Base-by-base conservation (phyloP, 371 early-diverging fungal species). In the Mucor mucedo region DNA sequence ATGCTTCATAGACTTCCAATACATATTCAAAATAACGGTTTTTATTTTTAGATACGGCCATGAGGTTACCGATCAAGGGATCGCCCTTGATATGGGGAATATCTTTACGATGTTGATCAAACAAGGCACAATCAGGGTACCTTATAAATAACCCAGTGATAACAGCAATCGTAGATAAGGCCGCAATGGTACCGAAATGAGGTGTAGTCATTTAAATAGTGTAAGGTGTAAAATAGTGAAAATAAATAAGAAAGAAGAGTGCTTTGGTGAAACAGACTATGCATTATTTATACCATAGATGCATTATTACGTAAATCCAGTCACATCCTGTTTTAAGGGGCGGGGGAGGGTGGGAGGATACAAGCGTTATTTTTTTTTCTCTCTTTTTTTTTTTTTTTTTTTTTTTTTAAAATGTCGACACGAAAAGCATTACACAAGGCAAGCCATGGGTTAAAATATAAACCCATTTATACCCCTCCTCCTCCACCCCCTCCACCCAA, bases 111-210 rank as follows among this genome's bases (percentile, higher is more conserved):
- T 71, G 63, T 47, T 76, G 66, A 49, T 70, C 63, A 49, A 75
- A 75, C 9, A 68, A 47, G 13, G 72, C 71, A 8, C 76, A 70
- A 38, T 78, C 76, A 30, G 56, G 64, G 21, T 78, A 78, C 45
- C 71, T 76, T 8, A 47, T 27, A 9, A 47, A 10, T 65, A 29
- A 2, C 70, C 74, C 14, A 76, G 58, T 3, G 65, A n/a, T 32
- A 63, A 8, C 47, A 47, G 47, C 21, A 21, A 47, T 62, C 3
- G 73, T 48, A 4, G 55, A 52, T 10, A 71, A 63, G 0, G 69
- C 62, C n/a, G 64, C 52, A 4, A 68, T 66, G 2, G 21, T 21
- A 47, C 27, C 27, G 21, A 35, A 35, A 35, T 35, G 35, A 35
- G 8, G 35, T 35, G 35, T 35, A 35, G 35, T 6, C 35, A 35